A percentile compares a stretch with the other conserved stretches of the same genome.
Evolutionary conservation across 768 basidiomycete species (phyloP).

Genomic region (Serpula lacrymans): DNA sequence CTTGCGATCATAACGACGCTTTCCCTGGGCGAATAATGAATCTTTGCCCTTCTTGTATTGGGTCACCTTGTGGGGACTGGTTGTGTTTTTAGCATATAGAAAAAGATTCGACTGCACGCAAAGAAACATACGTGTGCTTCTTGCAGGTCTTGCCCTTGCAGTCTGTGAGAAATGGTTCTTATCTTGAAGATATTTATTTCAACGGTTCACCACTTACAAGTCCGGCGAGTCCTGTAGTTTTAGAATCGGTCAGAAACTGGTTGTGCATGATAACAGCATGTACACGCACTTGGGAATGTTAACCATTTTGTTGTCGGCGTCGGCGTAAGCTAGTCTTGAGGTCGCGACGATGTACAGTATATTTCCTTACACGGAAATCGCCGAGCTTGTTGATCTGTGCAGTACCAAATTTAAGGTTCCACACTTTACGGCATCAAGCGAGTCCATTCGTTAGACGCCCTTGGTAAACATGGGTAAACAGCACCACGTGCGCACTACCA

Average conservation of each 20-base stretch:
- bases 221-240: slow-evolving; percentile 78
- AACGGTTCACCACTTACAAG: slow-evolving; percentile 65
- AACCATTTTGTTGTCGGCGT: slow-evolving; percentile 66
- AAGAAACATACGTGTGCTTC: slow-evolving; percentile 86
- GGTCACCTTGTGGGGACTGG: slow-evolving; percentile 96
- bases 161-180: slow-evolving; percentile 39
- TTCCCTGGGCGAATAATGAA: slow-evolving; percentile 96
- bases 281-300: slow-evolving; percentile 87
- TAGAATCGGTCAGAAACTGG: slow-evolving; percentile 13
- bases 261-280: neutral
- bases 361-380: slow-evolving; percentile 21
- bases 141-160: slow-evolving; percentile 97
- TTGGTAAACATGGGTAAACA: too few species aligned
- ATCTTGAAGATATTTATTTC: slow-evolving; percentile 3
- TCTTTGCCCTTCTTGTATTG: slow-evolving; percentile 99
- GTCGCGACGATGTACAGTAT: slow-evolving; percentile 8
- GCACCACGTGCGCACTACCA: too few species aligned
- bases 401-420: slow-evolving; percentile 19
- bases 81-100: neutral
- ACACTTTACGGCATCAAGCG: too few species aligned
- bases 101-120: too few species aligned
- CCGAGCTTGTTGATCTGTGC: slow-evolving; percentile 20
- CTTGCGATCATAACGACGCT: slow-evolving; percentile 99
- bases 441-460: too few species aligned
- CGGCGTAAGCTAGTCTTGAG: slow-evolving; percentile 14